Conservation (phyloP, 805 yeast species). For the Candida manassasensis region DNA sequence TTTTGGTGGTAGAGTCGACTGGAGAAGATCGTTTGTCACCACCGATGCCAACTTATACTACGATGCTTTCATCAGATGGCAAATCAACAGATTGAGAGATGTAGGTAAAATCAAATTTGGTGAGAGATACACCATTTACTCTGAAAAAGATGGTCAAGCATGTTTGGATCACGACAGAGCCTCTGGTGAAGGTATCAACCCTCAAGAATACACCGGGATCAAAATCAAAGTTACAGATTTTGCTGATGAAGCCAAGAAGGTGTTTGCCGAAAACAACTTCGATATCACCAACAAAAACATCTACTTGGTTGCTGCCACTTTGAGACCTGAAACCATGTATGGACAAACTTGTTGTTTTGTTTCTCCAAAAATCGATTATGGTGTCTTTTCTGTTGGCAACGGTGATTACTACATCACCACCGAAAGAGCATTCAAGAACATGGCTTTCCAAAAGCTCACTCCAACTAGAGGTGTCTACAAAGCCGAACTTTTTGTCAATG, state of each 20-base stretch:
- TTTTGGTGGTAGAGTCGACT: slow-evolving; percentile 92
- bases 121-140: slow-evolving; percentile 94
- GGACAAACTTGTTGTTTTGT: slow-evolving; percentile 98
- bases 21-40: slow-evolving; percentile 95
- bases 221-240: slow-evolving; percentile 72
- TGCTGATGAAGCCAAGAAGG: slow-evolving; percentile 51
- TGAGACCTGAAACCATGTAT: slow-evolving; percentile 98
- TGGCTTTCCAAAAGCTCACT: slow-evolving; percentile 91
- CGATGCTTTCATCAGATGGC: slow-evolving; percentile 95
- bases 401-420: slow-evolving; percentile 79
- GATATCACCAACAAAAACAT: slow-evolving; percentile 55
- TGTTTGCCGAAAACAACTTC: slow-evolving; percentile 44
- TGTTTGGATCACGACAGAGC: slow-evolving; percentile 99
- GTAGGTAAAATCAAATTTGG: slow-evolving; percentile 94
- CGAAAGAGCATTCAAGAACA: slow-evolving; percentile 93
- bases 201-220: slow-evolving; percentile 93
- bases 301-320: slow-evolving; percentile 89
- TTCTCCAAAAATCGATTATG: slow-evolving; percentile 89
- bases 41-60: slow-evolving; percentile 94
- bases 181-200: slow-evolving; percentile 94
- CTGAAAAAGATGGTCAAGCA: slow-evolving; percentile 97
- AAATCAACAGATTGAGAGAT: slow-evolving; percentile 81
- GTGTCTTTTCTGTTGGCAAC: slow-evolving; percentile 81
- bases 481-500: slow-evolving; percentile 56
- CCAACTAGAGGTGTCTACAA: slow-evolving; percentile 79